Conservation (phyloP, 768 basidiomycete genomes). For the Tricholoma bakamatsutake region DNA sequence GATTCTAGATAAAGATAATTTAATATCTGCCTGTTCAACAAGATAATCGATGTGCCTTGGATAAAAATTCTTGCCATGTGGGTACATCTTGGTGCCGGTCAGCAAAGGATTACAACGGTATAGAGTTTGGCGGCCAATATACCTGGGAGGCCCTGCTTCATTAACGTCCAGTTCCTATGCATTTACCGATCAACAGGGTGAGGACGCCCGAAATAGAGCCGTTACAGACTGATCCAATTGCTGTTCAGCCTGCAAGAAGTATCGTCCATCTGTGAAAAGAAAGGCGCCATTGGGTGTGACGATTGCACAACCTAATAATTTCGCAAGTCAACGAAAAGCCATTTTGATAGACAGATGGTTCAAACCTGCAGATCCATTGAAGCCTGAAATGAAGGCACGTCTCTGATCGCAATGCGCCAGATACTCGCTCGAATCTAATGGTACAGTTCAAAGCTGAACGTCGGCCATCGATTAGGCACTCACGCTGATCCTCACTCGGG, state of each 20-base stretch:
- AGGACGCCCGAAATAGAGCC: not conserved
- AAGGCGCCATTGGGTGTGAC: slow-evolving; percentile 66
- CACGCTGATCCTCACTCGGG: slow-evolving; percentile 91
- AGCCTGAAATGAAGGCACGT: slow-evolving; percentile 87
- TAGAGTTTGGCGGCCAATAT: slow-evolving; percentile 7
- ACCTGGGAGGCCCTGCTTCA: slow-evolving; percentile 89
- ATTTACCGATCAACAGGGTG: not conserved
- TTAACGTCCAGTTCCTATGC: slow-evolving; percentile 81
- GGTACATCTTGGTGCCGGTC: slow-evolving; percentile 57
- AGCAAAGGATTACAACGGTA: not conserved
- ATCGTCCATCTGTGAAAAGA: slow-evolving; percentile 94
- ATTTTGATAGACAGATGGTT: not conserved
- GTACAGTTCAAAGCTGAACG: not conserved
- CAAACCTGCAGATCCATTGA: slow-evolving; percentile 88
- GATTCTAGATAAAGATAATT: slow-evolving; percentile 35
- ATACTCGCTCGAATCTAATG: slow-evolving; percentile 85
- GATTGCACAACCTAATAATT: slow-evolving; percentile 60
- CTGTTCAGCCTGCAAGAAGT: slow-evolving; percentile 88
- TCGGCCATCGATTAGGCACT: slow-evolving; percentile 21
- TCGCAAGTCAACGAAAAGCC: not conserved
- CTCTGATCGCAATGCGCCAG: slow-evolving; percentile 78
- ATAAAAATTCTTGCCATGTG: slow-evolving; percentile 84
- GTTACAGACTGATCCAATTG: slow-evolving; percentile 73
- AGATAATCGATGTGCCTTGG: slow-evolving; percentile 42
- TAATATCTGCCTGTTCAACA: not conserved